Evolutionary conservation across 805 yeast species (phyloP).

Genomic region (Ogataea trehalophila): DNA sequence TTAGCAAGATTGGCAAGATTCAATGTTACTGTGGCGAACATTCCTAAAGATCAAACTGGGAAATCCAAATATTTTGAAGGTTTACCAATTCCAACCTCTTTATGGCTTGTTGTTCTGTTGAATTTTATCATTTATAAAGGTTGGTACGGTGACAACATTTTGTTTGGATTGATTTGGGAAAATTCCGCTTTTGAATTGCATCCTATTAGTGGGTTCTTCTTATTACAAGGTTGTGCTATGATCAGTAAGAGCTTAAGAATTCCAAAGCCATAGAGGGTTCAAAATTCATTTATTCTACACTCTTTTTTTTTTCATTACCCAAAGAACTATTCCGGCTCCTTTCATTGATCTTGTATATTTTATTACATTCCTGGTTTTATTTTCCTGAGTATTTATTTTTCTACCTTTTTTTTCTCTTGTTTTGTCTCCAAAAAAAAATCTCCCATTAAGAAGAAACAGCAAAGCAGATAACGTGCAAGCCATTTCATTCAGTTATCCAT

Average conservation of each 20-base stretch:
- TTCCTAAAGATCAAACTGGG: constrained; percentile 86
- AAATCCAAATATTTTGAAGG: constrained; percentile 94
- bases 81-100: constrained; percentile 87
- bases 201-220: constrained; percentile 57
- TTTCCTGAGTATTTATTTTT: no score
- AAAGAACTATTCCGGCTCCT: no score
- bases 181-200: constrained; percentile 70
- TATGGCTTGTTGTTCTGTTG: constrained; percentile 70
- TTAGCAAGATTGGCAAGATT: constrained; percentile 91
- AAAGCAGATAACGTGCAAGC: no score
- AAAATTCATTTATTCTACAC: no score
- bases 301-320: no score
- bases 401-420: no score
- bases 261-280: constrained; percentile 62
- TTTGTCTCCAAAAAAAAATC: no score
- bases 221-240: constrained; percentile 83
- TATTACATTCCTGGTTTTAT: no score
- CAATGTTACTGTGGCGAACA: constrained; percentile 87
- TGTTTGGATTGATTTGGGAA: constrained; percentile 57
- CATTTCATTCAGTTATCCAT: no score
- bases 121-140: constrained; percentile 56
- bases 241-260: constrained; percentile 86
- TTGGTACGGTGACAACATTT: constrained; percentile 41
- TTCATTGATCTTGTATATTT: no score
- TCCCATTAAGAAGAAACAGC: no score